Evolutionary conservation across 1,284 basidiomycete genomes (phyloP).

Genomic region (Ganoderma sinense): DNA sequence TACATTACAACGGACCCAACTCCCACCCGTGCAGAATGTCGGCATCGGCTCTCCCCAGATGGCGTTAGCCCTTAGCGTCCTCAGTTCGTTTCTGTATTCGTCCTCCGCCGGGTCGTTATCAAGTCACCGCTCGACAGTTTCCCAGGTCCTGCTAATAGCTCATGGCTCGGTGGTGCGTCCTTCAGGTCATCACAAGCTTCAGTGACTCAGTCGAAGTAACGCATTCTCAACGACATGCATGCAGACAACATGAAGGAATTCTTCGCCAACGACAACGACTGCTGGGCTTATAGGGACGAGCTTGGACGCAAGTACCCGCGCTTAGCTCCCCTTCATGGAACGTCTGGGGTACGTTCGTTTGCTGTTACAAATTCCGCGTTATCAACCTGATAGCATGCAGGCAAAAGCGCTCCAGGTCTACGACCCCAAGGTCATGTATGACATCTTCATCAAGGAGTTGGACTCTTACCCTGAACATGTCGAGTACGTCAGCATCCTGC

Average conservation of each 20-base stretch:
- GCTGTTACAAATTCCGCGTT: too few species aligned
- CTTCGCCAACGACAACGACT: slow-evolving; percentile 20
- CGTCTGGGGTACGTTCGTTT: slow-evolving; percentile 20
- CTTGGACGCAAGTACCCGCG: slow-evolving; percentile 19
- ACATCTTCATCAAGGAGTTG: too few species aligned
- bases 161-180: slow-evolving; percentile 16
- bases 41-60: slow-evolving; percentile 15
- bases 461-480: too few species aligned
- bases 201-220: too few species aligned
- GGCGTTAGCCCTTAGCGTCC: slow-evolving; percentile 8
- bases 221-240: not conserved
- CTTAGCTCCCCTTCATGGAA: slow-evolving; percentile 9
- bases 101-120: slow-evolving; percentile 16
- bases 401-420: too few species aligned
- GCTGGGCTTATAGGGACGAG: slow-evolving; percentile 20
- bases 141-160: slow-evolving; percentile 17
- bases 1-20: too few species aligned
- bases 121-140: slow-evolving; percentile 22
- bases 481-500: too few species aligned
- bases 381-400: too few species aligned
- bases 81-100: slow-evolving; percentile 19
- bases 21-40: slow-evolving; percentile 5
- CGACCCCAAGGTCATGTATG: too few species aligned
- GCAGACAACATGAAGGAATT: slow-evolving; percentile 24
- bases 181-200: not conserved